Evolutionary conservation across 352 stramenopile species (phyloP), one percentile per base, ranked within the genome.

Genomic region (Globisporangium ultimum): DNA sequence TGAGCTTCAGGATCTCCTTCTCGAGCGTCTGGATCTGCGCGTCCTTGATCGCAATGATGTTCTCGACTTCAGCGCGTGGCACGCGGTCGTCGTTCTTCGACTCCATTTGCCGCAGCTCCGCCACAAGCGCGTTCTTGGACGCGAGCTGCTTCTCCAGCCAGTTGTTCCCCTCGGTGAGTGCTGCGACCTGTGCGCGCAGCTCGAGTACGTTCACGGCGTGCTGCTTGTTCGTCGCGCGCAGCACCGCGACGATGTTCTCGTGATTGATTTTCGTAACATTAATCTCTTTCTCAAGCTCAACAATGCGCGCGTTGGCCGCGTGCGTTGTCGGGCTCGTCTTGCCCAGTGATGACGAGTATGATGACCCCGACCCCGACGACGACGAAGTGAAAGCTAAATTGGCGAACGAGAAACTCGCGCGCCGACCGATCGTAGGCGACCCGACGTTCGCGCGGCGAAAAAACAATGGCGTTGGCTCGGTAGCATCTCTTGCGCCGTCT

Each of bases 161-260:
- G 32, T 74, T 63, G 28, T 86, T 87, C 46, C 71, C 77, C 40
- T 88, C 80, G 1, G 68, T 81, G 11, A 89, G 68, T 6, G 74
- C 77, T 14, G 74, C 76, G 17, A 88, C 80, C 28, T 89, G 80
- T 1, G 75, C 76, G 36, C 77, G 71, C 54, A 89, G 63, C 63
- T 89, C 80, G 9, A 88, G 65, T 7, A 89, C 77, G 28, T 88
- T 88, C 18, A 55, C 73, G 1, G 77, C 77, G 53, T 88, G 77
- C 60, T 89, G 77, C 52, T 85, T 83, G 67, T 89, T 89, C 57
- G 76, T 87, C 18, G 77, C 76, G 24, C 80, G 73, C 3, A 89
- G 68, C 49, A 87, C 77, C 1, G 77, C 77, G 17, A 89, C 76
- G 40, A 88, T 71, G 61, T 88, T 89, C 60, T 87, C 76, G 64